Conservation (phyloP, 1,284 basidiomycete genomes). For the Phellopilus nigrolimitatus region DNA sequence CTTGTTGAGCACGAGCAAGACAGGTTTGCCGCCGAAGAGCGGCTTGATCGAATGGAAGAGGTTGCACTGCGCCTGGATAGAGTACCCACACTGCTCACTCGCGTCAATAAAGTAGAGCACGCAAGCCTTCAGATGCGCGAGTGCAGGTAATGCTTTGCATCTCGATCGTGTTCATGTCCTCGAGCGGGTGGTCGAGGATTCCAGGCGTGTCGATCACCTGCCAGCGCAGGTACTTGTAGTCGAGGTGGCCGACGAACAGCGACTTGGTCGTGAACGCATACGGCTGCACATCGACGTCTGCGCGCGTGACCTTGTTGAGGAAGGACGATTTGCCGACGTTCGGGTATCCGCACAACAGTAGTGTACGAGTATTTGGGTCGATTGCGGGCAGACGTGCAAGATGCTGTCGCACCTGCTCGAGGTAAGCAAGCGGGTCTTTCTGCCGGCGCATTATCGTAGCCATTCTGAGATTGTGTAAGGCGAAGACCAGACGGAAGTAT, state of each 20-base stretch:
- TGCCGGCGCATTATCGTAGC: constrained; percentile 95
- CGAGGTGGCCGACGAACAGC: constrained; percentile 93
- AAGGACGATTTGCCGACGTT: constrained; percentile 98
- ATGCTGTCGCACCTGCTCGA: constrained; percentile 96
- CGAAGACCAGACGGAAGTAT: constrained; percentile 6
- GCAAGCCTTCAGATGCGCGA: constrained; percentile 89
- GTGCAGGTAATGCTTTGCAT: constrained; percentile 98
- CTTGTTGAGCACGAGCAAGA: constrained; percentile 93
- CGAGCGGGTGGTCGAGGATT: constrained; percentile 88
- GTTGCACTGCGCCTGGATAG: constrained; percentile 92
- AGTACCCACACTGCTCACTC: constrained; percentile 94
- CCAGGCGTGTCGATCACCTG: constrained; percentile 97
- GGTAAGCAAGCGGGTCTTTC: constrained; percentile 93
- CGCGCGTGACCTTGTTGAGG: constrained; percentile 96
- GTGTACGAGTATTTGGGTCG: constrained; percentile 93
- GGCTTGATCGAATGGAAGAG: constrained; percentile 98
- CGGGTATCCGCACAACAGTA: constrained; percentile 94
- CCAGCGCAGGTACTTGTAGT: constrained; percentile 97
- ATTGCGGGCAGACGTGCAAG: constrained; percentile 94
- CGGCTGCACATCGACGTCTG: constrained; percentile 96
- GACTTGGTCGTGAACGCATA: constrained; percentile 98
- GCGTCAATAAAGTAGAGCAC: constrained; percentile 97
- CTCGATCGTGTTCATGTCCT: constrained; percentile 99
- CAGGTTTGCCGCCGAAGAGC: constrained; percentile 88
- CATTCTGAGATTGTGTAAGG: constrained; percentile 53